Evolutionary conservation across 805 yeast genomes (phyloP).

Genomic region (Komagataella mondaviorum): DNA sequence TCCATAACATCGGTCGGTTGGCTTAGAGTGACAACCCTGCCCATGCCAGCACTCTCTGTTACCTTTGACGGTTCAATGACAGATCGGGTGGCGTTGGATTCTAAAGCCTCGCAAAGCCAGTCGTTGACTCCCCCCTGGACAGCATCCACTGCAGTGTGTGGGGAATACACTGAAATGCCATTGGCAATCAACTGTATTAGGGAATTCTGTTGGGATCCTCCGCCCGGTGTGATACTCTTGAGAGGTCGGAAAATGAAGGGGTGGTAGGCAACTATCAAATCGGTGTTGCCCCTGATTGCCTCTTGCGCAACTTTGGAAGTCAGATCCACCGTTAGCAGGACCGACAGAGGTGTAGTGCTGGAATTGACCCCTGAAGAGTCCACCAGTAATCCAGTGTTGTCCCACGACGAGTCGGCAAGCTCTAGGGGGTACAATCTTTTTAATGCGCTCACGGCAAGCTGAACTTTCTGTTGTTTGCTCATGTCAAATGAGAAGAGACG

Average conservation of each 20-base stretch:
- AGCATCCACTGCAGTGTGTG: slow-evolving; percentile 95
- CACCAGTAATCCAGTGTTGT: slow-evolving; percentile 83
- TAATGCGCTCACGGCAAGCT: slow-evolving; percentile 34
- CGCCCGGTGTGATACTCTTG: slow-evolving; percentile 46
- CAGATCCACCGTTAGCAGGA: slow-evolving; percentile 70
- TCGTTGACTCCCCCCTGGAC: slow-evolving; percentile 90
- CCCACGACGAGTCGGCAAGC: slow-evolving; percentile 86
- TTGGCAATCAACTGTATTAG: slow-evolving; percentile 57
- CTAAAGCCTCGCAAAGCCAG: slow-evolving; percentile 59
- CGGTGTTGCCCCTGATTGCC: slow-evolving; percentile 44
- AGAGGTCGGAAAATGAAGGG: slow-evolving; percentile 90
- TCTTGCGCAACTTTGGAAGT: slow-evolving; percentile 78
- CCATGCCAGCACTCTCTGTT: slow-evolving; percentile 61
- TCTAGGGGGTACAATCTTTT: slow-evolving; percentile 70
- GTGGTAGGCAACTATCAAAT: slow-evolving; percentile 73
- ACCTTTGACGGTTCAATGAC: slow-evolving; percentile 31
- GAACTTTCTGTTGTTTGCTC: slow-evolving; percentile 17
- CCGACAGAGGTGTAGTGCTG: slow-evolving; percentile 12
- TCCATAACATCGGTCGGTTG: slow-evolving; percentile 26
- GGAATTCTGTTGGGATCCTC: slow-evolving; percentile 73
- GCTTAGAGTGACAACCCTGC: slow-evolving; percentile 45
- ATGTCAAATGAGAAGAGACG: slow-evolving; percentile 2
- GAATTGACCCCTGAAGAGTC: slow-evolving; percentile 33
- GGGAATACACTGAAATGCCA: slow-evolving; percentile 83
- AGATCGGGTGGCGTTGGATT: slow-evolving; percentile 7